Evolutionary conservation across 345 rosid genomes (phyloP).

Genomic region (Triadica sebifera): DNA sequence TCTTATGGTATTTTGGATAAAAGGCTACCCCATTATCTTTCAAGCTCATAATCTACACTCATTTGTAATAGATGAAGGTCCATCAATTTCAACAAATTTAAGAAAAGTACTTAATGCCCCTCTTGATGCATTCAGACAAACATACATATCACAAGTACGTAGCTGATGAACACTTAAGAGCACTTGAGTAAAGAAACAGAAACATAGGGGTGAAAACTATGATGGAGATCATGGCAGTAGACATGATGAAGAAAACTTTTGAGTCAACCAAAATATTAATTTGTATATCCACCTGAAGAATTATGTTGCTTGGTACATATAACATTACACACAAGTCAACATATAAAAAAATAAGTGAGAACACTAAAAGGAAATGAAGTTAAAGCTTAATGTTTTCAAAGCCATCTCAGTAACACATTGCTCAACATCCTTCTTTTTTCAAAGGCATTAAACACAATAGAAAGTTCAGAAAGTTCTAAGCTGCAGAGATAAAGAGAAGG

Average conservation of each 20-base stretch:
- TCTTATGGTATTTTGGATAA: no score
- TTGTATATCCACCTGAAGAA: background rate
- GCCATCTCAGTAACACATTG: conserved; percentile 91
- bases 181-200: background rate
- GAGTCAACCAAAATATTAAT: background rate
- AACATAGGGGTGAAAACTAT: background rate
- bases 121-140: background rate
- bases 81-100: no score
- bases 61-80: no score
- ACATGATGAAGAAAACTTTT: background rate
- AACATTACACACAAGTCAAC: background rate
- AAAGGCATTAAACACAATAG: conserved; percentile 53
- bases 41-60: no score
- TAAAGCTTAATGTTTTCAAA: conserved; percentile 50
- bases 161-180: background rate
- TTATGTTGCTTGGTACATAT: background rate
- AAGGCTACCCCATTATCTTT: no score
- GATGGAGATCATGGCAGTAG: background rate
- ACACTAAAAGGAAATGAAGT: conserved; percentile 8
- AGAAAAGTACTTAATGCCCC: no score
- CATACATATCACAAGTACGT: background rate
- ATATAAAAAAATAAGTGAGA: background rate
- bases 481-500: conserved; percentile 72
- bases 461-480: conserved; percentile 73
- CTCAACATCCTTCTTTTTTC: conserved; percentile 89